Base-by-base conservation (phyloP, 371 early-diverging fungal species). In the Globomyces sp. region DNA sequence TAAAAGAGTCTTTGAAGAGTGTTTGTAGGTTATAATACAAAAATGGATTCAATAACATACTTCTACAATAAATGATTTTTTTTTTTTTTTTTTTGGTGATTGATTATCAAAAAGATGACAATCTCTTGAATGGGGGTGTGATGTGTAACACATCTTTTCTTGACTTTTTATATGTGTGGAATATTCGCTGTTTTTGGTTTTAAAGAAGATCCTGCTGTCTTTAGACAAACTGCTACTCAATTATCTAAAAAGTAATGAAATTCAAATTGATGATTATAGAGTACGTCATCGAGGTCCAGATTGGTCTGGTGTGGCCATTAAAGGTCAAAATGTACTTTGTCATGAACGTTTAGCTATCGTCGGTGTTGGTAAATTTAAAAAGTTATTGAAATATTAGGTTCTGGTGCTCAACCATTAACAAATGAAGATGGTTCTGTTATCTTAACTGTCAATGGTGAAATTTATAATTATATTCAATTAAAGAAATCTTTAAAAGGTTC, bases 311-410 rank as follows among this genome's bases (percentile, higher is more conserved):
- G 69, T 80, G 58, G 80, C 82, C 43, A 81, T 89, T 48, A 74
- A 77, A 42, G 89, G 85, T 64, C 89, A 92, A 85, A 85, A 88
- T 82, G 90, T 96, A 66, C 75, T 98, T 50, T 89, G 90, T 80
- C 98, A 98, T 74, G 98, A 98, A 79, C 93, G 98, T 77, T 78
- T 98, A 64, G 95, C 98, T 57, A 98, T 98, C 74, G 96, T 96
- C 59, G 98, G 98, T 74, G 89, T 95, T 68, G 92, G 93, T 91
- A 80, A 77, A 87, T 80, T 39, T 45, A 11, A 24, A 44, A 44
- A 46, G n/a, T 6, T 58, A 45, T 3, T 68, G 57, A 36, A 42
- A 13, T 0, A 11, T 1, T 50, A 90, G 93, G 90, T 64, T 86
- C 88, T 68, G 98, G 98, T 60, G 95, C 95, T 57, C 98, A 97